Base-by-base conservation (phyloP, 2,329 filamentous ascomycete species). In the Trichoderma harzianum region DNA sequence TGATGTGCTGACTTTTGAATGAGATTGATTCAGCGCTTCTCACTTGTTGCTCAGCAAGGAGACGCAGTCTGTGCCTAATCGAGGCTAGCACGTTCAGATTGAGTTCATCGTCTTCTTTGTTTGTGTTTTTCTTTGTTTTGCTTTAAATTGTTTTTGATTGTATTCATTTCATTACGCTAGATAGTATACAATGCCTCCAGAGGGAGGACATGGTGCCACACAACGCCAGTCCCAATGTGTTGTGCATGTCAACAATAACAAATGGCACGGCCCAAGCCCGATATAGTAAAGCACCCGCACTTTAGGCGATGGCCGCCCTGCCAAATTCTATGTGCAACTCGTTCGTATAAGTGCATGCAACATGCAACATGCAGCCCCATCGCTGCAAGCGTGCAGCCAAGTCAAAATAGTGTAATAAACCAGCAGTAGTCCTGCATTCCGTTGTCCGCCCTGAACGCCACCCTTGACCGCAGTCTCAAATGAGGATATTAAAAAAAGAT, bases 161-260 rank as follows among this genome's bases (percentile, higher is more conserved):
- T 2, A 51, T 11, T 21, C n/a, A 12, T 21, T 34, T 11, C 62
- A 34, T 61, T 69, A 47, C 34, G 53, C 12, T 60, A 39, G 4
- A 18, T 18, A 61, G 21, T 47, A 66, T 55, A 16, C 60, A 43
- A 36, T 51, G 28, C 66, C 66, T 62, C 51, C 18, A 58, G 57
- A 69, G 57, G 36, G 66, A 69, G 47, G 47, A 61, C n/a, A 24
- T 51, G 16, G 55, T 34, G 36, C 57, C 66, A 36, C 55, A 62
- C 32, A 69, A 69, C 66, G 66, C 66, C 66, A 24, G 51, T 53
- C 66, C 66, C 66, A 62, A 34, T 60, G 55, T 68, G 55, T 68
- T 43, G 24, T 21, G 21, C 65, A 43, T 26, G 51, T 47, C 34
- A 68, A 68, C 55, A 53, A 69, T 51, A 30, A 69, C 61, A 43